Evolutionary conservation across 2,329 filamentous ascomycete genomes (phyloP).

Genomic region (Pyricularia sp.): DNA sequence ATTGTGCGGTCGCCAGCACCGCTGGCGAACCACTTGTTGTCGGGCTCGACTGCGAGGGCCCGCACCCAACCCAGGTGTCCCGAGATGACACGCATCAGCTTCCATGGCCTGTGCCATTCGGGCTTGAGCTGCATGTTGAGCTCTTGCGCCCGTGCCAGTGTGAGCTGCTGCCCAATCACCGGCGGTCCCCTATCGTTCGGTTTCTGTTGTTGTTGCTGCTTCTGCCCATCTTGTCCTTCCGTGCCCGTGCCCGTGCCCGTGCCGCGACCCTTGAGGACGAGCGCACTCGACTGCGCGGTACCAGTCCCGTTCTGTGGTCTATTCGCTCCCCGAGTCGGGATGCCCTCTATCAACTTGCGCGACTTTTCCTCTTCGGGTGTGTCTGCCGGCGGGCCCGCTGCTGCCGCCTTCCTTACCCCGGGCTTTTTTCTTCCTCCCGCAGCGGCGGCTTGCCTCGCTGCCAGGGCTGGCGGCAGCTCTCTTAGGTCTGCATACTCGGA

Average conservation of each 20-base stretch:
- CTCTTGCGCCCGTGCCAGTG: constrained; percentile 19
- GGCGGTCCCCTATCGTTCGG: neutral
- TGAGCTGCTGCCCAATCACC: constrained; percentile 23
- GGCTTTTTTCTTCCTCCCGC: constrained; percentile 56
- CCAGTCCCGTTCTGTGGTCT: constrained; percentile 19
- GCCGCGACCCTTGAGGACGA: constrained; percentile 23
- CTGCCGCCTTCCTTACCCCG: constrained; percentile 31
- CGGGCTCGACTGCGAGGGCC: constrained; percentile 81
- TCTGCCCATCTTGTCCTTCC: constrained; percentile 10
- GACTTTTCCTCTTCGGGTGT: constrained; percentile 32
- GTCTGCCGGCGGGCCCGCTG: constrained; percentile 22
- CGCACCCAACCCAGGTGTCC: constrained; percentile 95
- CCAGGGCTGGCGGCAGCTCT: constrained; percentile 67
- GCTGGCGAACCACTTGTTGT: constrained; percentile 95
- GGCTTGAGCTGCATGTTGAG: constrained; percentile 50
- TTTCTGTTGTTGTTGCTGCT: constrained; percentile 2
- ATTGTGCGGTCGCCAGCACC: constrained; percentile 94
- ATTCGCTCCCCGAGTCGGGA: constrained; percentile 28
- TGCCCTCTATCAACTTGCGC: constrained; percentile 59
- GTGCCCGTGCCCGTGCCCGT: constrained; percentile 15
- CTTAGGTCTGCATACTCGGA: constrained; percentile 71
- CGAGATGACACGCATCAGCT: constrained; percentile 94
- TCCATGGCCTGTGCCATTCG: constrained; percentile 97
- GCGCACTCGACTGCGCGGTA: constrained; percentile 21
- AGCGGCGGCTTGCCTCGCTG: constrained; percentile 64